phyloP scores from a whole-genome alignment of 2,329 filamentous ascomycete genomes.

The Neopestalotiopsis sp. region DNA sequence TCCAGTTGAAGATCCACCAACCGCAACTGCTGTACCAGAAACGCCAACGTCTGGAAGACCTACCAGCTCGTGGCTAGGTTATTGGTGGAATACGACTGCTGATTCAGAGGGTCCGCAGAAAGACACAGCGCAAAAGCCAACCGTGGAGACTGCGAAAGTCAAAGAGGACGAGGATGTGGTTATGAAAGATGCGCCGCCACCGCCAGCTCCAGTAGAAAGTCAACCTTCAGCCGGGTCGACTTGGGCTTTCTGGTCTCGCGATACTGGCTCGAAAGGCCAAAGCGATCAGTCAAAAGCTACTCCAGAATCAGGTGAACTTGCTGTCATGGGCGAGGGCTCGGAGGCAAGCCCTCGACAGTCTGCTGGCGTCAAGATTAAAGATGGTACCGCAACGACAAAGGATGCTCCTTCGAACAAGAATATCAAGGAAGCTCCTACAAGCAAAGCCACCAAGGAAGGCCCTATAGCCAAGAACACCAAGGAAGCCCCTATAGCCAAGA shows the following conservation, averaged over 20 bases:
- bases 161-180: constrained; percentile 47
- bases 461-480: constrained; percentile 22
- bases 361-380: constrained; percentile 48
- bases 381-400: constrained; percentile 36
- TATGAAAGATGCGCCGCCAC: constrained; percentile 47
- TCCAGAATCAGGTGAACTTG: constrained; percentile 57
- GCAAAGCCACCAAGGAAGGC: constrained; percentile 30
- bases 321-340: constrained; percentile 62
- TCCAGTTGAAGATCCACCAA: neutral
- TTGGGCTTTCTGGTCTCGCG: constrained; percentile 83
- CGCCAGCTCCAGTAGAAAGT: constrained; percentile 28
- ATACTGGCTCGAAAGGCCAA: constrained; percentile 44
- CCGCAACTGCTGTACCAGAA: neutral
- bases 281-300: constrained; percentile 32
- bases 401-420: constrained; percentile 35
- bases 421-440: constrained; percentile 30
- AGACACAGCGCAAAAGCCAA: constrained; percentile 23
- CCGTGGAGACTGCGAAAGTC: constrained; percentile 28
- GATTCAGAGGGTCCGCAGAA: constrained; percentile 23
- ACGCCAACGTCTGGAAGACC: constrained; percentile 28
- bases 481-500: constrained; percentile 26
- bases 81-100: constrained; percentile 34
- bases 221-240: constrained; percentile 65
- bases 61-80: constrained; percentile 42
- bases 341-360: constrained; percentile 59